Percentiles rank a stretch among this genome's conserved stretches.
These are phyloP conservation scores for Przewalskia tangutica DNA, from an alignment of 257 asterid species.

Conservation along the genomic window DNA sequence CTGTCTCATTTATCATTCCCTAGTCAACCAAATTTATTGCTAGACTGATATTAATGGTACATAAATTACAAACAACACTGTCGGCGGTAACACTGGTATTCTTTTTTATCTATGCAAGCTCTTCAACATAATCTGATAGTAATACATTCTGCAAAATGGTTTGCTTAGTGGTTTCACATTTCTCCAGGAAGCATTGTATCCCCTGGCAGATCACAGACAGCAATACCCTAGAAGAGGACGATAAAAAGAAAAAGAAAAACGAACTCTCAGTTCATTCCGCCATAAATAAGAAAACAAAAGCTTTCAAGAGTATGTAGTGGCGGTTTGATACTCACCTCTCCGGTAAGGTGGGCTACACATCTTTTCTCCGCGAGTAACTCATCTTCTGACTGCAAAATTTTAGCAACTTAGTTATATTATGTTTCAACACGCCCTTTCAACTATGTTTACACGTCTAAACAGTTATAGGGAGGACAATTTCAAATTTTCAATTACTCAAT, in stretches of 20 bases:
- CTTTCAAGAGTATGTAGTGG: not conserved
- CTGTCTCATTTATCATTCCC: not conserved
- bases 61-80: not conserved
- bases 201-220: constrained; percentile 89
- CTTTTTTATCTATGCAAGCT: not conserved
- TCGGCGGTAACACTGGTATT: not conserved
- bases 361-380: constrained; percentile 92
- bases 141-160: not conserved
- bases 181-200: constrained; percentile 99
- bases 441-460: not conserved
- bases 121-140: not conserved
- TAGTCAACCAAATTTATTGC: constrained; percentile 15
- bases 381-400: constrained; percentile 70
- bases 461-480: not conserved
- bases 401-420: not conserved
- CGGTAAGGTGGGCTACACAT: constrained; percentile 98
- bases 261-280: not conserved
- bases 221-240: constrained; percentile 43
- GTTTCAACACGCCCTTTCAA: not conserved
- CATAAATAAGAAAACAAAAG: not conserved
- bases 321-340: constrained; percentile 48
- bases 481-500: not conserved
- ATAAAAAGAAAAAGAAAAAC: not conserved
- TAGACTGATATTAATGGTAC: not conserved
- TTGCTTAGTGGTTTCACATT: constrained; percentile 26